phyloP scores from a whole-genome alignment of 2,329 filamentous ascomycete species.

The Beauveria caledonica region DNA sequence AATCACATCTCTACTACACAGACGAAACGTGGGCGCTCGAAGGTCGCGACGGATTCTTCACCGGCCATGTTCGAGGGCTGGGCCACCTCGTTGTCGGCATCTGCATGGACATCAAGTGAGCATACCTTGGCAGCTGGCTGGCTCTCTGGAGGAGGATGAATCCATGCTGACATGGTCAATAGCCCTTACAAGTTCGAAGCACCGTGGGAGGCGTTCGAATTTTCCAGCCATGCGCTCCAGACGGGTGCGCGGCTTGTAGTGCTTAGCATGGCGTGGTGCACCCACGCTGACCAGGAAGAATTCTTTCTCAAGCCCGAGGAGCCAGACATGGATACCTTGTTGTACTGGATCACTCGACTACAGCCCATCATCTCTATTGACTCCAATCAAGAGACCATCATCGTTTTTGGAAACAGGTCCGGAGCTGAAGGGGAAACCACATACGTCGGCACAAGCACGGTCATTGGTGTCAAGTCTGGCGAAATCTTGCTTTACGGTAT shows the following conservation, averaged over 20 bases:
- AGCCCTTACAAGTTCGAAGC: constrained; percentile 13
- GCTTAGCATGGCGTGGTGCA: constrained; percentile 73
- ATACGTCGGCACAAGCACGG: constrained; percentile 67
- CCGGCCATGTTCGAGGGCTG: constrained; percentile 31
- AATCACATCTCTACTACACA: constrained; percentile 47
- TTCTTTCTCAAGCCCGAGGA: constrained; percentile 43
- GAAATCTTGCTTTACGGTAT: constrained; percentile 62
- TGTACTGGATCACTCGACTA: constrained; percentile 67
- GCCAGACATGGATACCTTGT: constrained; percentile 64
- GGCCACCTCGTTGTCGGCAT: constrained; percentile 45
- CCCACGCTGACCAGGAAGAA: constrained; percentile 38
- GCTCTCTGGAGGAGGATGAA: accelerated
- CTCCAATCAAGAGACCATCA: constrained; percentile 49
- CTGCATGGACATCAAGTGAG: constrained; percentile 48
- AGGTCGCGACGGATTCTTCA: constrained; percentile 38
- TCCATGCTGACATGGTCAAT: too few relatives aligned
- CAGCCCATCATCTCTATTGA: constrained; percentile 53
- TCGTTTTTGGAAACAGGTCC: constrained; percentile 63
- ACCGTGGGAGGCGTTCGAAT: constrained; percentile 18
- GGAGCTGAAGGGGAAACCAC: constrained; percentile 58
- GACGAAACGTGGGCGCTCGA: constrained; percentile 52
- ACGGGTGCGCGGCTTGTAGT: constrained; percentile 54
- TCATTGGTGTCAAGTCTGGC: constrained; percentile 57
- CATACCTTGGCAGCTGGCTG: neutral
- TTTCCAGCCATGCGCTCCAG: constrained; percentile 48